Evolutionary conservation across 331 rosid species (phyloP).

Genomic region (Pyracantha coccinea): DNA sequence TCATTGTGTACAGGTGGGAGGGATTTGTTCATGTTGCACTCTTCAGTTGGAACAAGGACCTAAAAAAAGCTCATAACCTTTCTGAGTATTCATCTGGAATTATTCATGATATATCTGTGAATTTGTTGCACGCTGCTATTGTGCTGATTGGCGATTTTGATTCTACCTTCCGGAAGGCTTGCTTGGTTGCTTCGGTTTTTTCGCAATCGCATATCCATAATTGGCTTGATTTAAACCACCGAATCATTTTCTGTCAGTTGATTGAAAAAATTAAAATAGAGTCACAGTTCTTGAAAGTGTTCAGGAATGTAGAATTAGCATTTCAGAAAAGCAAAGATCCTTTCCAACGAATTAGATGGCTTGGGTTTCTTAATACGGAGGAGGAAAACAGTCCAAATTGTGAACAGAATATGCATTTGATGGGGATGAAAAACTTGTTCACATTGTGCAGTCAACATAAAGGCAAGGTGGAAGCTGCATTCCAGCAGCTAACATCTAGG

Average conservation of each 20-base stretch:
- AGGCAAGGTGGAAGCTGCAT: slow-evolving; percentile 42
- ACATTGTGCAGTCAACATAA: slow-evolving; percentile 26
- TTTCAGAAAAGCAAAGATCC: slow-evolving; percentile 56
- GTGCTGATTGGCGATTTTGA: slow-evolving; percentile 42
- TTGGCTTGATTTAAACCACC: slow-evolving; percentile 38
- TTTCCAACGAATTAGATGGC: slow-evolving; percentile 57
- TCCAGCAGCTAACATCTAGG: slow-evolving; percentile 47
- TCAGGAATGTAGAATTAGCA: slow-evolving; percentile 38
- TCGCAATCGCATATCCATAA: slow-evolving; percentile 24
- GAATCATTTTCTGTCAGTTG: slow-evolving; percentile 29
- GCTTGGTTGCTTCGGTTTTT: slow-evolving; percentile 51
- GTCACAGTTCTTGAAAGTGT: slow-evolving; percentile 43
- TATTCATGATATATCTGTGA: slow-evolving; percentile 29
- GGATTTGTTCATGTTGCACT: slow-evolving; percentile 70
- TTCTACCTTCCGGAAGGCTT: slow-evolving; percentile 63
- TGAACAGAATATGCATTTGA: slow-evolving; percentile 25
- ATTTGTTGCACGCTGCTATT: slow-evolving; percentile 61
- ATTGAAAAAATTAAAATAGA: slow-evolving; percentile 41
- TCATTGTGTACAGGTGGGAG: slow-evolving; percentile 70
- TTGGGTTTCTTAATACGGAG: slow-evolving; percentile 30
- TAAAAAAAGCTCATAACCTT: slow-evolving; percentile 17
- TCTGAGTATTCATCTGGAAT: slow-evolving; percentile 20
- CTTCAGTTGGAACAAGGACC: slow-evolving; percentile 48
- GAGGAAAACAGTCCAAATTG: slow-evolving; percentile 18
- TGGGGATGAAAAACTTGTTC: slow-evolving; percentile 27